Evolutionary conservation across 352 stramenopile species (phyloP).

Genomic region (Pythium myriotylum): DNA sequence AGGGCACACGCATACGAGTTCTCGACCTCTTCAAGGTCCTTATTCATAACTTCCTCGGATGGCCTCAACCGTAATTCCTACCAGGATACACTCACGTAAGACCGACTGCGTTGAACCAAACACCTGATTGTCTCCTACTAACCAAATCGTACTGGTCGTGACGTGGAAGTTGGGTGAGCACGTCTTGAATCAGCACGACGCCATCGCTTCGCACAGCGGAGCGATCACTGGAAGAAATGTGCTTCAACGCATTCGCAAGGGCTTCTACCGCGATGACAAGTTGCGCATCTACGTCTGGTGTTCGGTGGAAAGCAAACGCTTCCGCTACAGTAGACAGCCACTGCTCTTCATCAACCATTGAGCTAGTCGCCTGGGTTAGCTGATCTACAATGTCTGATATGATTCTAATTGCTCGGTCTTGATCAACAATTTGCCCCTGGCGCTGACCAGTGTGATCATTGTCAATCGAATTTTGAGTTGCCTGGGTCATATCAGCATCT

Average conservation of each 20-base stretch:
- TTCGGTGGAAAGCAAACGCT: constrained; percentile 10
- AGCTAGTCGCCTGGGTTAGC: neutral
- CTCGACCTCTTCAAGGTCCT: constrained; percentile 9
- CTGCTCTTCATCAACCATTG: constrained; percentile 9
- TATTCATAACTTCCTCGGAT: constrained; percentile 13
- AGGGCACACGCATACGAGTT: constrained; percentile 19
- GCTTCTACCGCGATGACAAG: constrained; percentile 16
- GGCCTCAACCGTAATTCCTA: constrained; percentile 25
- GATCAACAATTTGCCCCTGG: neutral
- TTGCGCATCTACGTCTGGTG: constrained; percentile 7
- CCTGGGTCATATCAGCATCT: constrained; percentile 23
- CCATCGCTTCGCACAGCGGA: constrained; percentile 16
- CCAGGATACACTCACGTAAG: neutral
- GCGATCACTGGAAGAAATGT: constrained; percentile 12
- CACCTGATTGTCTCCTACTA: neutral
- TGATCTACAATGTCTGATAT: constrained; percentile 11
- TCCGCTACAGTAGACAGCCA: constrained; percentile 17
- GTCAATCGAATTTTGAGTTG: constrained; percentile 12
- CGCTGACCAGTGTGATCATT: constrained; percentile 9
- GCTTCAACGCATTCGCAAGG: constrained; percentile 25
- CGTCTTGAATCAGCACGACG: constrained; percentile 23
- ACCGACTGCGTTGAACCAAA: neutral
- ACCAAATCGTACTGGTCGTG: constrained; percentile 27
- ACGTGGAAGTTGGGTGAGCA: constrained; percentile 18
- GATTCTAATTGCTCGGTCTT: constrained; percentile 10